Percentiles rank a stretch among this genome's conserved stretches.
These are phyloP conservation scores for Andrographis paniculata DNA, from an alignment of 305 asterid species.

Conservation along the genomic window DNA sequence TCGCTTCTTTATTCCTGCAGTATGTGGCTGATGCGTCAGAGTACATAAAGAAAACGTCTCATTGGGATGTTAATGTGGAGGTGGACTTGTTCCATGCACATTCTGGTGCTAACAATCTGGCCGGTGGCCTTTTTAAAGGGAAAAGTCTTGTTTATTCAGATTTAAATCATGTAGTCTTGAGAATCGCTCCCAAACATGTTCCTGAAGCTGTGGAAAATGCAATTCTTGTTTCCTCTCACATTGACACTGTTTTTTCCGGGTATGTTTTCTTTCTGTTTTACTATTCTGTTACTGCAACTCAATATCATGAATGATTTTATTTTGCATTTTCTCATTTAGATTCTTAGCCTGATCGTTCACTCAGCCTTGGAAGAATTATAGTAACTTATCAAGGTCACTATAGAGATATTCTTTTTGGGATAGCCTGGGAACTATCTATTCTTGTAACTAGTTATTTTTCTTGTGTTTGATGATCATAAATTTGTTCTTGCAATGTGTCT, in stretches of 20 bases:
- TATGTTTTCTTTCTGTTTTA: constrained; percentile 25
- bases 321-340: constrained; percentile 6
- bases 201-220: constrained; percentile 78
- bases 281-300: not conserved
- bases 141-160: constrained; percentile 88
- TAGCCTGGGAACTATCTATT: constrained; percentile 3
- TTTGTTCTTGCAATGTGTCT: too few relatives aligned
- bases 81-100: constrained; percentile 65
- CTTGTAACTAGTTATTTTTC: not conserved
- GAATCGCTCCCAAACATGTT: constrained; percentile 77
- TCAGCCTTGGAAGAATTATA: constrained; percentile 6
- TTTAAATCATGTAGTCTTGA: constrained; percentile 65
- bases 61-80: constrained; percentile 91
- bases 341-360: constrained; percentile 2
- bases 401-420: constrained; percentile 4
- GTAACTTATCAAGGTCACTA: not conserved
- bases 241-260: constrained; percentile 88
- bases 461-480: not conserved
- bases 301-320: not conserved
- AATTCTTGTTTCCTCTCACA: constrained; percentile 90
- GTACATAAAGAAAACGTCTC: constrained; percentile 59
- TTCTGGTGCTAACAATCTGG: constrained; percentile 65
- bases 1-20: constrained; percentile 34
- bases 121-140: constrained; percentile 82
- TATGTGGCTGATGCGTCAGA: constrained; percentile 64